Percentiles rank a stretch among this genome's conserved stretches.
phyloP scores from a whole-genome alignment of 1,284 basidiomycete species.

The Termitomyces sp. region DNA sequence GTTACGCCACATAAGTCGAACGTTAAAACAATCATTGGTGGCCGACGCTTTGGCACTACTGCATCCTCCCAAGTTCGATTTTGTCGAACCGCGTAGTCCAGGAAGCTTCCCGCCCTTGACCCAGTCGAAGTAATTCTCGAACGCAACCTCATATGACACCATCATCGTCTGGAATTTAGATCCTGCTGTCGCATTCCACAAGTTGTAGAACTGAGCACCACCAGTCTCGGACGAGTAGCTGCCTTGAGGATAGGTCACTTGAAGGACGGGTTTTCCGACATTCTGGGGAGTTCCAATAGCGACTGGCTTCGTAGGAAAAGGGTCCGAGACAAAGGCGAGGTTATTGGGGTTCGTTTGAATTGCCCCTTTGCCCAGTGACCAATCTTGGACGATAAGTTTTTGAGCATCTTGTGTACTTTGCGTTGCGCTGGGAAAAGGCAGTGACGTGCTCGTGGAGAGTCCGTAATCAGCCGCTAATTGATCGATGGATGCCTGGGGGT shows the following conservation, averaged over 20 bases:
- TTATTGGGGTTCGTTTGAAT: conserved; percentile 54
- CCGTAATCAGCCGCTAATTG: conserved; percentile 49
- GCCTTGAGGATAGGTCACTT: conserved; percentile 59
- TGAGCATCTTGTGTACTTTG: conserved; percentile 46
- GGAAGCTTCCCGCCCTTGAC: conserved; percentile 73
- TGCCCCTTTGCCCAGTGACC: conserved; percentile 56
- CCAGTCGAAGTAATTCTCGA: conserved; percentile 62
- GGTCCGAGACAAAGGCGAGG: conserved; percentile 60
- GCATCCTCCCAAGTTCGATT: conserved; percentile 37
- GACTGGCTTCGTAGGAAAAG: conserved; percentile 49
- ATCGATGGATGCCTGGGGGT: conserved; percentile 28
- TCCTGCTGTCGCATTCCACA: conserved; percentile 57
- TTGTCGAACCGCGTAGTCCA: conserved; percentile 37
- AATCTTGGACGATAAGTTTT: conserved; percentile 49
- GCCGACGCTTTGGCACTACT: conserved; percentile 54
- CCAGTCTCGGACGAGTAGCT: conserved; percentile 57
- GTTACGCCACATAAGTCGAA: conserved; percentile 67
- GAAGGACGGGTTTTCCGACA: conserved; percentile 51
- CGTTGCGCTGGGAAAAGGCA: conserved; percentile 67
- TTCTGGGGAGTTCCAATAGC: conserved; percentile 27
- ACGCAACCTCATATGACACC: conserved; percentile 67
- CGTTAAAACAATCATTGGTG: conserved; percentile 62
- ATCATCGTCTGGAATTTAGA: conserved; percentile 58
- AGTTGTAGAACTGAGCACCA: conserved; percentile 59
- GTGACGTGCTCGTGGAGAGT: conserved; percentile 55